Conservation (phyloP, 805 yeast species). For the Teunomyces kruisii region DNA sequence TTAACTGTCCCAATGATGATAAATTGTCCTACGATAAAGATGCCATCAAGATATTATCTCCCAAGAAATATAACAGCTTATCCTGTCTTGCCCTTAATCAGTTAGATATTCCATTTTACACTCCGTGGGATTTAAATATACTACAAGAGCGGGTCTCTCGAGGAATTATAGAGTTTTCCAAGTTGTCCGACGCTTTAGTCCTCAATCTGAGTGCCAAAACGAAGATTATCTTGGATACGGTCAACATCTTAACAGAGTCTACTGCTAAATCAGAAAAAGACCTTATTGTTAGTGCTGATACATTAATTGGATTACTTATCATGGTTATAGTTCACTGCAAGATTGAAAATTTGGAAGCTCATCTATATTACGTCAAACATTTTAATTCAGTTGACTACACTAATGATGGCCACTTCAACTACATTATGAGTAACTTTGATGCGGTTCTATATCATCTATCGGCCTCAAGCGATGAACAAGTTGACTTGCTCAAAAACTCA, state of each 20-base stretch:
- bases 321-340: slow-evolving; percentile 67
- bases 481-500: slow-evolving; percentile 43
- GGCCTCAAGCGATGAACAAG: slow-evolving; percentile 20
- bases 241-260: slow-evolving; percentile 46
- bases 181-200: slow-evolving; percentile 38
- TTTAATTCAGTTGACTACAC: slow-evolving; percentile 44
- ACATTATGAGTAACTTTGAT: slow-evolving; percentile 79
- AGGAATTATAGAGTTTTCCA: slow-evolving; percentile 55
- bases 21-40: slow-evolving; percentile 19
- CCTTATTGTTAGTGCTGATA: slow-evolving; percentile 72
- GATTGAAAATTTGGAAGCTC: slow-evolving; percentile 58
- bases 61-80: slow-evolving; percentile 32
- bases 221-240: slow-evolving; percentile 48
- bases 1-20: slow-evolving; percentile 24
- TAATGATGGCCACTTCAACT: slow-evolving; percentile 64
- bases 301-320: slow-evolving; percentile 68
- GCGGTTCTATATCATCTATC: slow-evolving; percentile 69
- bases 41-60: slow-evolving; percentile 27
- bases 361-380: slow-evolving; percentile 62
- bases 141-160: slow-evolving; percentile 40
- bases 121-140: slow-evolving; percentile 40
- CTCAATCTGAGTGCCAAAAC: slow-evolving; percentile 49
- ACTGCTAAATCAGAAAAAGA: neutral
- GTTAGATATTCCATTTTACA: slow-evolving; percentile 43
- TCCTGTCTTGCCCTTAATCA: slow-evolving; percentile 49